Base-by-base conservation (phyloP, 805 yeast genomes). In the Metschnikowia proteae region DNA sequence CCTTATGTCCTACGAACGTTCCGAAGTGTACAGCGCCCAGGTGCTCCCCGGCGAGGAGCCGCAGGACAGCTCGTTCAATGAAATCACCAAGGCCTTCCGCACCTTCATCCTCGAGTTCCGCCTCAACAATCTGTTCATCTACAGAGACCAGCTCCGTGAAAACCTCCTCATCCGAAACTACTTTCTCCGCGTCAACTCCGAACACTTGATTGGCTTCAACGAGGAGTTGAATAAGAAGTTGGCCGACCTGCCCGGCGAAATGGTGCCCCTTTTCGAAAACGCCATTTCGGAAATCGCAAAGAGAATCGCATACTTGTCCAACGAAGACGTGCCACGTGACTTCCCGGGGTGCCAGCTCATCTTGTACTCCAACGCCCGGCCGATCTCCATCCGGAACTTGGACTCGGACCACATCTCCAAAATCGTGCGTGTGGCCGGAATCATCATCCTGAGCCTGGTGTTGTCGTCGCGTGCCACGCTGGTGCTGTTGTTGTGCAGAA, bases 351-450 rank as follows among this genome's bases (percentile, higher is more conserved):
- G 96, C 62, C 98, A 94, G 70, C 70, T 92, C 58, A 81, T 89
- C 44, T 70, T 92, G 47, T 78, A 77, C 53, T 84, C 95, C 9
- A 82, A 83, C 47, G 85, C 95, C 11, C 80, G 82, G 49, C 80
- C 82, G 50, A 76, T 84, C 3, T 76, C 92, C 0, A 81, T 94
- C 50, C 80, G 99, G 64, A 83, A 88, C 48, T 74, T 94, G 49
- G 92, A 86, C 63, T 84, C 97, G 1, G 88, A 85, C 42, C 88
- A 88, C 63, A 90, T 94, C 52, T 82, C 97, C 26, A 88, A 89
- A 64, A 85, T 94, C 47, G 92, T 94, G 32, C 77, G 96, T 48
- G 81, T 94, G 38, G 87, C 96, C 22, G 99, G 99, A 29, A 94
- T 94, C 59, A 79, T 94, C 58, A 92, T 94, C 50, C 85, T 95